Conservation (phyloP, 768 basidiomycete species). For the Scleroderma citrinum region DNA sequence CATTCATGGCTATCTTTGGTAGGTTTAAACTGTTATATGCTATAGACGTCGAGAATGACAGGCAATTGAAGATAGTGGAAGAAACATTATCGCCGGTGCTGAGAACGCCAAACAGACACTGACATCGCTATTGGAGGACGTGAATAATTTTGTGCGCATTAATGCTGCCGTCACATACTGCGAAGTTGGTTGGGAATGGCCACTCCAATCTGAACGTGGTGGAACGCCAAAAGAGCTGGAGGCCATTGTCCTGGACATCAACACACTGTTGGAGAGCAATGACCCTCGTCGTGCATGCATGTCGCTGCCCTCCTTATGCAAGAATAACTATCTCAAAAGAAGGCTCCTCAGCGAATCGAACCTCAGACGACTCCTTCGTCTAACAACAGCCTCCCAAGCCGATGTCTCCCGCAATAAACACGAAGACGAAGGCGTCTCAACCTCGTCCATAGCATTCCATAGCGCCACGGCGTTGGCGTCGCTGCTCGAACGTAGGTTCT, state of each 20-base stretch:
- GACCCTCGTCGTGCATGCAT: conserved; percentile 20
- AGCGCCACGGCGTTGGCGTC: conserved; percentile 21
- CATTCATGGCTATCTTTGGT: conserved; percentile 28
- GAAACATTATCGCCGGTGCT: conserved; percentile 1
- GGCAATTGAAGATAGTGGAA: conserved; percentile 10
- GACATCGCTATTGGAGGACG: conserved; percentile 10
- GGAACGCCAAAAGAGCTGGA: conserved; percentile 2
- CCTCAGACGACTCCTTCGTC: conserved; percentile 12
- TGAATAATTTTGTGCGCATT: conserved; percentile 15
- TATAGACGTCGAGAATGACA: not conserved
- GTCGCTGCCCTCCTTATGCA: conserved; percentile 25
- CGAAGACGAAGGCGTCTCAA: not conserved
- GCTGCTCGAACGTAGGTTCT: conserved; percentile 17
- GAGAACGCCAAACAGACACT: conserved; percentile 6
- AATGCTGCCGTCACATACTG: conserved; percentile 22
- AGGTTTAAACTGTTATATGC: not conserved
- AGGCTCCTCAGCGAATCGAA: conserved; percentile 14
- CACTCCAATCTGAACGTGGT: conserved; percentile 1
- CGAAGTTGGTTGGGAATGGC: conserved; percentile 20
- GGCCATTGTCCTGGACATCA: conserved; percentile 6
- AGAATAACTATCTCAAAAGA: conserved; percentile 9
- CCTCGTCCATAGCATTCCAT: conserved; percentile 16
- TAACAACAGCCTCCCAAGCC: conserved; percentile 10
- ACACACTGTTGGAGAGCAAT: conserved; percentile 10
- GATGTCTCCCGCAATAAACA: not conserved